phyloP scores from a whole-genome alignment of 2,329 filamentous ascomycete species.

The Helotiales sp. region DNA sequence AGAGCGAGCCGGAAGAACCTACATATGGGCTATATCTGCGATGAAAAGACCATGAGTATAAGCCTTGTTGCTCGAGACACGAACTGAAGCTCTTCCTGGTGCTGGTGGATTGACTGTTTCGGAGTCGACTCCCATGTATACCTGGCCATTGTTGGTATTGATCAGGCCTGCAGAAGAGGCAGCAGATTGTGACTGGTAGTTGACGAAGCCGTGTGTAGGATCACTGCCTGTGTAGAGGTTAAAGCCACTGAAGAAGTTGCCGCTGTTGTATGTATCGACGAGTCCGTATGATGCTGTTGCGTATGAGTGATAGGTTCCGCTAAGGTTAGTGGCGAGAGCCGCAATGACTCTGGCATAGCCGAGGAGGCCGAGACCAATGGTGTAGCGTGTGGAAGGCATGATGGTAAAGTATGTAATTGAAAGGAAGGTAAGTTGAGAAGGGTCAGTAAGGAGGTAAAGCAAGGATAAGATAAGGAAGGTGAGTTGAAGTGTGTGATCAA shows the following conservation, averaged over 20 bases:
- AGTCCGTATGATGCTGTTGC: conserved; percentile 18
- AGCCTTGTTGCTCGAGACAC: conserved; percentile 62
- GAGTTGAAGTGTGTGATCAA: neutral
- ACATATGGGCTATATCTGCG: conserved; percentile 71
- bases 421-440: neutral
- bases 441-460: neutral
- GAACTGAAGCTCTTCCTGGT: conserved; percentile 59
- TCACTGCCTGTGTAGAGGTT: conserved; percentile 54
- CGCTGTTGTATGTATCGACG: conserved; percentile 43
- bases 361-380: conserved; percentile 9
- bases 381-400: neutral
- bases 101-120: conserved; percentile 51
- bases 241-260: conserved; percentile 48
- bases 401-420: conserved; percentile 3
- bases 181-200: conserved; percentile 51
- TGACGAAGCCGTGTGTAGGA: conserved; percentile 67
- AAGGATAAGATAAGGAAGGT: neutral
- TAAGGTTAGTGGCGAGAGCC: conserved; percentile 16
- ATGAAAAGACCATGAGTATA: conserved; percentile 71
- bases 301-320: conserved; percentile 8
- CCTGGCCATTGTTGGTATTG: conserved; percentile 51
- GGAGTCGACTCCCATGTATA: conserved; percentile 71
- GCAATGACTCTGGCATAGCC: conserved; percentile 7
- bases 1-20: conserved; percentile 31
- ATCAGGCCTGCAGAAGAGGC: conserved; percentile 60